Conservation (phyloP, 129 eudicot species). For the Arctium minus region DNA sequence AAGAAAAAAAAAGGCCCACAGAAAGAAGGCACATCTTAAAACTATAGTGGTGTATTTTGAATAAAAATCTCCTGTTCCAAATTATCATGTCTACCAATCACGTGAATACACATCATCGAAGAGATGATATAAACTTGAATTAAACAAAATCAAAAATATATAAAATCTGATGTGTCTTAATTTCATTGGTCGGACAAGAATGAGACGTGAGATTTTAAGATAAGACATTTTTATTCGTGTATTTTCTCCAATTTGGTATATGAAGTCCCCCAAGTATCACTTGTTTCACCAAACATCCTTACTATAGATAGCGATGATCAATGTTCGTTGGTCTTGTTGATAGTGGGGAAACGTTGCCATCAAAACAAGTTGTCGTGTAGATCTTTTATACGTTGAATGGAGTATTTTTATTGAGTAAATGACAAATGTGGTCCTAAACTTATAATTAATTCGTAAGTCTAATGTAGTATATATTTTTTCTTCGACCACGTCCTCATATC, state of each 20-base stretch:
- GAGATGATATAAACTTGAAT: no score
- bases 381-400: background rate
- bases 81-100: no score
- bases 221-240: no score
- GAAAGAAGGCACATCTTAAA: background rate
- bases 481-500: background rate
- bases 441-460: background rate
- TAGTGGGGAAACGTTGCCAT: conserved; percentile 23
- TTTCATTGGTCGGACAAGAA: no score
- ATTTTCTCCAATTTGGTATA: background rate
- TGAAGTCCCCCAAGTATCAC: background rate
- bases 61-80: no score
- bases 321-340: background rate
- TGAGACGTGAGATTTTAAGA: no score
- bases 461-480: background rate
- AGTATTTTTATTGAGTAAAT: background rate
- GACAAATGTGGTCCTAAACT: background rate
- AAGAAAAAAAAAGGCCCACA: background rate
- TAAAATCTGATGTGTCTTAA: no score
- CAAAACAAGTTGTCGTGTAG: conserved; percentile 22
- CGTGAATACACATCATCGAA: no score
- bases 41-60: background rate
- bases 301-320: background rate
- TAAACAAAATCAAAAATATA: no score
- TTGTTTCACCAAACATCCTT: background rate